phyloP scores from a whole-genome alignment of 192 early-diverging fungal species.

The Linnemannia hyalina region DNA sequence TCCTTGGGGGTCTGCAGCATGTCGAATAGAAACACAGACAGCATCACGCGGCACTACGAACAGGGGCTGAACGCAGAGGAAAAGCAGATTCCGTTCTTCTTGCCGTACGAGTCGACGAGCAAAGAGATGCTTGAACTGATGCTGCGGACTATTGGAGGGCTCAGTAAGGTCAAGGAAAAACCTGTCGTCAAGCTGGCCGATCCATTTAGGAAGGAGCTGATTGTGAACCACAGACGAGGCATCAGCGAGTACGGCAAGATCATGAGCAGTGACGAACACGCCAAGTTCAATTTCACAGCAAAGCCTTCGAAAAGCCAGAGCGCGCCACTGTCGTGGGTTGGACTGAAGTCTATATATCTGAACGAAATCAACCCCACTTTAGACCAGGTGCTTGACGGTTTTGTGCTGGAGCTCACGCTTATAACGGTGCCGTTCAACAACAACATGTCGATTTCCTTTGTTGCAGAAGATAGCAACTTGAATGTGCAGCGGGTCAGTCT shows the following conservation, averaged over 20 bases:
- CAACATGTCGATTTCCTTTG: constrained; percentile 49
- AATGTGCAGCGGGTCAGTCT: constrained; percentile 44
- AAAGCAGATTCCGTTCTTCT: constrained; percentile 48
- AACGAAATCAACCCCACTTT: constrained; percentile 45
- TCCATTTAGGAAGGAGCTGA: constrained; percentile 43
- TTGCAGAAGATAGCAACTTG: constrained; percentile 44
- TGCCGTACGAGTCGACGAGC: constrained; percentile 40
- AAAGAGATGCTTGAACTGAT: constrained; percentile 38
- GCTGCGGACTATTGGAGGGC: constrained; percentile 22
- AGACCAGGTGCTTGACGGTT: constrained; percentile 42
- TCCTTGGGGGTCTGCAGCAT: constrained; percentile 26
- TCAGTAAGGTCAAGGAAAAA: constrained; percentile 32
- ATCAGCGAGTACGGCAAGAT: constrained; percentile 16
- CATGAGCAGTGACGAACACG: constrained; percentile 27
- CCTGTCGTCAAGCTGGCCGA: constrained; percentile 40
- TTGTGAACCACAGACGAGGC: constrained; percentile 44
- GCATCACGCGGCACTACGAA: constrained; percentile 26
- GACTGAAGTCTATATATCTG: constrained; percentile 38
- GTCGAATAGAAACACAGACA: constrained; percentile 21
- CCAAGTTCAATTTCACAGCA: constrained; percentile 38
- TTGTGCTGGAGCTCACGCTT: constrained; percentile 46
- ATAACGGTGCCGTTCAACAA: constrained; percentile 42
- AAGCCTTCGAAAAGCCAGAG: constrained; percentile 44
- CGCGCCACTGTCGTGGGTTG: constrained; percentile 45
- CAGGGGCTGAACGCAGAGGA: constrained; percentile 37